Evolutionary conservation across 148 eudicot genomes (phyloP).

Genomic region (Dianthus caryophyllus): DNA sequence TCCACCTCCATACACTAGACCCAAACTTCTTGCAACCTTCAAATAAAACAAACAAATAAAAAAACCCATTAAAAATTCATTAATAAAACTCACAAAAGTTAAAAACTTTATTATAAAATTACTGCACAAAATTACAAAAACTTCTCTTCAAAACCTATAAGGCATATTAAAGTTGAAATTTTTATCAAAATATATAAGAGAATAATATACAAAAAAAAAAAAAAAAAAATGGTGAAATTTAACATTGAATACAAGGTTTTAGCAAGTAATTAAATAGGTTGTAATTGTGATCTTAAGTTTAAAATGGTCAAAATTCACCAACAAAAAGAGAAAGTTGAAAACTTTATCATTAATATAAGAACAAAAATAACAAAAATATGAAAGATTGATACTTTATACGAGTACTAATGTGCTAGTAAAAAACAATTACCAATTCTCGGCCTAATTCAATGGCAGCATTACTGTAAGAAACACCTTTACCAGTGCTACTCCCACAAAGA

Average conservation of each 20-base stretch:
- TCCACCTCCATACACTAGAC: conserved; percentile 80
- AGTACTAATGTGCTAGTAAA: too few relatives aligned
- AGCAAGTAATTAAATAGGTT: too few relatives aligned
- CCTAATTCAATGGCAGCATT: conserved; percentile 53
- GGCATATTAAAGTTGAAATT: too few relatives aligned
- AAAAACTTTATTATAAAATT: not conserved
- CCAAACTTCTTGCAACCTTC: conserved; percentile 56
- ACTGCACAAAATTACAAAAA: not conserved
- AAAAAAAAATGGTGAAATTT: too few relatives aligned
- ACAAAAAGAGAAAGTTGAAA: not conserved
- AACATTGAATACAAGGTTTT: too few relatives aligned
- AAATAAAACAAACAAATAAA: not conserved
- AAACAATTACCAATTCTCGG: conserved; percentile 40
- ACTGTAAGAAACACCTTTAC: conserved; percentile 42
- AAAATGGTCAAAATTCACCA: not conserved
- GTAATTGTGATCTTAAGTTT: too few relatives aligned
- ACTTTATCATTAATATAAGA: not conserved
- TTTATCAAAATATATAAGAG: too few relatives aligned
- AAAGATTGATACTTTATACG: not conserved
- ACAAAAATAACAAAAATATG: not conserved
- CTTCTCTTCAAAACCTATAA: too few relatives aligned
- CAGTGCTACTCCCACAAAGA: conserved; percentile 55
- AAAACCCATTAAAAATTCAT: not conserved
- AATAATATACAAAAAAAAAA: too few relatives aligned
- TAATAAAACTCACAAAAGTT: not conserved